A percentile compares a stretch with the other conserved stretches of the same genome.
phyloP scores from a whole-genome alignment of 2,329 filamentous ascomycete genomes.

The Leptographium galeiforme region DNA sequence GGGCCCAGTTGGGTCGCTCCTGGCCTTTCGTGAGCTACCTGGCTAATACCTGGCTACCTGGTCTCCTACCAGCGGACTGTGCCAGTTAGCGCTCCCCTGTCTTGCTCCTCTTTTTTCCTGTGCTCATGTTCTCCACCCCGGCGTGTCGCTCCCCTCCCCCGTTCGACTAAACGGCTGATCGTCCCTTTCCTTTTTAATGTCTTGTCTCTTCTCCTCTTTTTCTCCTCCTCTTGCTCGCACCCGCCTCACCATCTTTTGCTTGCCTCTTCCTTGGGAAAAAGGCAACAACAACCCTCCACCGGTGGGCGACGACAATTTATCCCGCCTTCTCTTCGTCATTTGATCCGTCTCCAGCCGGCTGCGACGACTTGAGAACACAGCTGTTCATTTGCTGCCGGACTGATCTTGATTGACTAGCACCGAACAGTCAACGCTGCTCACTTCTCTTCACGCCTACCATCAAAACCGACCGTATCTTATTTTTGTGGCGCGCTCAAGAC shows the following conservation, averaged over 20 bases:
- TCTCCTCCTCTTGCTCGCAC: not conserved
- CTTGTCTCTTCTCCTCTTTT: not conserved
- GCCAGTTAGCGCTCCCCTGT: not conserved
- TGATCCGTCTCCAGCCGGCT: too few relatives aligned
- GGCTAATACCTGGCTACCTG: too few relatives aligned
- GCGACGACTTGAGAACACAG: too few relatives aligned
- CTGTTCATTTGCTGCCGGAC: too few relatives aligned
- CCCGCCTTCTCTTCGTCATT: not conserved
- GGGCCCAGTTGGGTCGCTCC: not conserved
- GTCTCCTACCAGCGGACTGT: not conserved
- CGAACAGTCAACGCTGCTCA: too few relatives aligned
- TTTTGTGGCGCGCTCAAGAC: not conserved
- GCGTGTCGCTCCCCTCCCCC: not conserved
- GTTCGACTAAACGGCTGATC: not conserved
- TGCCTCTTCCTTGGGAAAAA: not conserved
- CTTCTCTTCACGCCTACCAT: too few relatives aligned
- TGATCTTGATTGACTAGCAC: too few relatives aligned
- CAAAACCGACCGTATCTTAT: too few relatives aligned
- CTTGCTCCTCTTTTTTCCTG: not conserved
- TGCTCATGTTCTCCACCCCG: not conserved
- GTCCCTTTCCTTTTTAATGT: not conserved
- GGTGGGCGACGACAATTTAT: not conserved
- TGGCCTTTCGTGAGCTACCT: too few relatives aligned
- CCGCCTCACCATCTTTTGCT: too few relatives aligned
- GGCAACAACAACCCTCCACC: not conserved